Evolutionary conservation across 2,329 filamentous ascomycete species (phyloP).

Genomic region (Xylariaceae sp.): DNA sequence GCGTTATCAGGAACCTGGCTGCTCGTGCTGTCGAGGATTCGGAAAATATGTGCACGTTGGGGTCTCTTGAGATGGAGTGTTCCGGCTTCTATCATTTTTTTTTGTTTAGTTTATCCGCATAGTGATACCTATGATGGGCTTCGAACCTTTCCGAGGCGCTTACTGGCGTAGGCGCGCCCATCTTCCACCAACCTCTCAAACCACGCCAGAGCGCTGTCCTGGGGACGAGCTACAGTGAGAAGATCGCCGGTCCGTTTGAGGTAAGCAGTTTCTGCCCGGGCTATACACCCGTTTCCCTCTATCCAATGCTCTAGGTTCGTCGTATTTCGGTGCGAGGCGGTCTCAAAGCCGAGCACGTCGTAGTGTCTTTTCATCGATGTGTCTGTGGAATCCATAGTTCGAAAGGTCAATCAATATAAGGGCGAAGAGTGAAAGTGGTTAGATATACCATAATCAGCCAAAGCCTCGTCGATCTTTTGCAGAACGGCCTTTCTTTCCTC

Average conservation of each 20-base stretch:
- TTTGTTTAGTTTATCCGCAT: background rate
- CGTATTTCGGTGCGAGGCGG: background rate
- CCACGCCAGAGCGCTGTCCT: conserved; percentile 1
- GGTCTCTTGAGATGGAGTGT: background rate
- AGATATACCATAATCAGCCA: conserved; percentile 14
- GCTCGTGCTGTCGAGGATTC: background rate
- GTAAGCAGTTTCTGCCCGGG: conserved; percentile 10
- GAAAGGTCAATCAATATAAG: background rate
- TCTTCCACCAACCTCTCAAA: conserved; percentile 10
- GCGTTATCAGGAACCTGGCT: conserved; percentile 1
- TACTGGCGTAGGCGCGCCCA: background rate
- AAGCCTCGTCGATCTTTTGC: conserved; percentile 4
- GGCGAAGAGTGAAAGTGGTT: background rate
- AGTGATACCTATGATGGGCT: background rate
- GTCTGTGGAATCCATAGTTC: background rate
- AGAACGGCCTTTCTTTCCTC: background rate
- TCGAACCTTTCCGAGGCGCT: background rate
- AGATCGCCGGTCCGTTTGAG: conserved; percentile 5
- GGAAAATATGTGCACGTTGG: conserved; percentile 8
- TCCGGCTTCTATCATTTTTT: background rate
- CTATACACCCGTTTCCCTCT: conserved; percentile 7
- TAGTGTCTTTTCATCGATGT: conserved; percentile 1
- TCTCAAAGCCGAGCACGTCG: background rate
- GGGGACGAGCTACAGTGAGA: background rate
- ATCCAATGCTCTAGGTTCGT: conserved; percentile 12